Percentiles rank a stretch among this genome's conserved stretches.
Evolutionary conservation across 345 rosid genomes (phyloP).

Genomic region (Gossypium stocksii): DNA sequence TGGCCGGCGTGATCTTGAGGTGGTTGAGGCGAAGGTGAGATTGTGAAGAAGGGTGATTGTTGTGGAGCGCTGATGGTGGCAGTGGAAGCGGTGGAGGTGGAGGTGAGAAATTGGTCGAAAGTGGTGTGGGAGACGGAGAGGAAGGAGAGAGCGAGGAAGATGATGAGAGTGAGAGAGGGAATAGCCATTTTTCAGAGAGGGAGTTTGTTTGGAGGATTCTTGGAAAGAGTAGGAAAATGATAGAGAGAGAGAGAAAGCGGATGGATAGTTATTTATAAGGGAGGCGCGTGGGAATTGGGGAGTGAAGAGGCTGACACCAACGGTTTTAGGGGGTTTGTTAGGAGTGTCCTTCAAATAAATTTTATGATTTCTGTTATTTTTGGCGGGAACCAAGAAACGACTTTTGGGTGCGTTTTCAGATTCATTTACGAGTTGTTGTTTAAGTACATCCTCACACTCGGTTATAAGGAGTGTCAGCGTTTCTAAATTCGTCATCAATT

Average conservation of each 20-base stretch:
- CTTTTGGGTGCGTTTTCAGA: background rate
- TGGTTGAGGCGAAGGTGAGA: conserved; percentile 3
- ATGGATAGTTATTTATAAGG: conserved; percentile 5
- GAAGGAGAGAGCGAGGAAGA: conserved; percentile 14
- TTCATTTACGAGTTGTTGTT: background rate
- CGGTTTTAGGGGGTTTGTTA: background rate
- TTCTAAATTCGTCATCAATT: background rate
- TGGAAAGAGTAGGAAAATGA: too few relatives aligned
- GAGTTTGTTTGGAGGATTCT: too few relatives aligned
- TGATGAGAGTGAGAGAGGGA: background rate
- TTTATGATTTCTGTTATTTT: conserved; percentile 16
- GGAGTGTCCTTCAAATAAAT: background rate
- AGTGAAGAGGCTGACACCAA: background rate
- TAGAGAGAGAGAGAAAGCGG: background rate
- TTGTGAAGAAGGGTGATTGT: conserved; percentile 6
- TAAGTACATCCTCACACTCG: background rate
- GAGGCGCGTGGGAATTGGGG: conserved; percentile 20
- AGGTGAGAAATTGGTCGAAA: background rate
- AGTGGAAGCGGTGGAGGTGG: conserved; percentile 2
- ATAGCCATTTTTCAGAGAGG: conserved; percentile 26
- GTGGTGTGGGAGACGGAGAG: conserved; percentile 16
- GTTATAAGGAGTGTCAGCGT: background rate
- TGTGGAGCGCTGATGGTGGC: background rate
- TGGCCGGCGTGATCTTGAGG: conserved; percentile 23
- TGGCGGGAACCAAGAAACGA: conserved; percentile 21